These are phyloP conservation scores for Fraxinus angustifolia DNA, from an alignment of 305 asterid genomes.

Conservation along the genomic window DNA sequence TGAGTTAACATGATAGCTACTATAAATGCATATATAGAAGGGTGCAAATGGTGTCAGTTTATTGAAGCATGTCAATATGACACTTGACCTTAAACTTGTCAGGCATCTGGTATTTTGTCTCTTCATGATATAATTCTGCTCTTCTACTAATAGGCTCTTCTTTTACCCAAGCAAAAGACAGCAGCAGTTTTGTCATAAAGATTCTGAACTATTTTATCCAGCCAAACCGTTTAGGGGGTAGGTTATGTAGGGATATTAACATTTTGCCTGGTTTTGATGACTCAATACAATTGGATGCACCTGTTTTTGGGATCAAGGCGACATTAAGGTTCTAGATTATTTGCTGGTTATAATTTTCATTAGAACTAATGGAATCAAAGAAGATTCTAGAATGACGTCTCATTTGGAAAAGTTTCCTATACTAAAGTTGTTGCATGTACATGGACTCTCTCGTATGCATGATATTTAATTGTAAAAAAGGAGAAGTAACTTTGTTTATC, in stretches of 20 bases:
- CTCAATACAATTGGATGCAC: neutral
- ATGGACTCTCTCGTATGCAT: neutral
- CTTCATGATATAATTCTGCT: neutral
- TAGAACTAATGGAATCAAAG: neutral
- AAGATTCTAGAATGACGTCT: neutral
- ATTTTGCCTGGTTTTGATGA: neutral
- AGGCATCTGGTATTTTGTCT: neutral
- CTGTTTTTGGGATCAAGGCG: neutral
- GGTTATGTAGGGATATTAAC: neutral
- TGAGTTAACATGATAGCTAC: neutral
- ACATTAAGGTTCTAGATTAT: neutral
- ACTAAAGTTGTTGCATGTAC: neutral
- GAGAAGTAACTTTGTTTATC: neutral
- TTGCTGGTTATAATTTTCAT: neutral
- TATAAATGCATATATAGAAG: slow-evolving; percentile 13
- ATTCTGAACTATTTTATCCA: neutral
- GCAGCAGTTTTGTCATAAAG: neutral
- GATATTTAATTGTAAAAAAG: neutral
- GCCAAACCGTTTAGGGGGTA: neutral
- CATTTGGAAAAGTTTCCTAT: neutral
- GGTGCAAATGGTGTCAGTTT: neutral
- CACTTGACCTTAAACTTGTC: neutral
- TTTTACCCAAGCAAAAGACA: neutral
- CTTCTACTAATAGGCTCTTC: neutral
- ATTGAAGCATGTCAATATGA: neutral